Conservation (phyloP, 208 protist species). For the Trypanosoma scelopori region DNA sequence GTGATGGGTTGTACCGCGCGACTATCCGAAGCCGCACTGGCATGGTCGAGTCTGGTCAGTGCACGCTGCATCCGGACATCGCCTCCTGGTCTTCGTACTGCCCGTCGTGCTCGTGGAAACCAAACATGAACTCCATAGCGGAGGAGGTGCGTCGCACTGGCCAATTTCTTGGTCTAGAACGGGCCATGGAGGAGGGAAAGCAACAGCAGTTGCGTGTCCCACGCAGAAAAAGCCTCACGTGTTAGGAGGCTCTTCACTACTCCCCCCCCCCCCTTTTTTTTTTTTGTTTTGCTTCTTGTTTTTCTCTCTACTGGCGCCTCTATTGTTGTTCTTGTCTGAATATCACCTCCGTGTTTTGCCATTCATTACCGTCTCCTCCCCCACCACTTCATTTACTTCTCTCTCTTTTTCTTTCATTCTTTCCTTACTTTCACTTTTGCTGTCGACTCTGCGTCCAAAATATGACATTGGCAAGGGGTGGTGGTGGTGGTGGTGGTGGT, state of each 20-base stretch:
- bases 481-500: no score
- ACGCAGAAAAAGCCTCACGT: slow-evolving; percentile 52
- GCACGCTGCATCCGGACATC: slow-evolving; percentile 54
- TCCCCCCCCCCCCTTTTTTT: no score
- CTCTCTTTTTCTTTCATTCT: not conserved
- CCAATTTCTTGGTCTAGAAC: slow-evolving; percentile 68
- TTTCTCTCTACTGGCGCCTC: not conserved
- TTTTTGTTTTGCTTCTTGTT: slow-evolving; percentile 1
- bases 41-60: slow-evolving; percentile 58
- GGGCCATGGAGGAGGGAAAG: not conserved
- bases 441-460: not conserved
- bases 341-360: not conserved
- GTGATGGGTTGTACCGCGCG: slow-evolving; percentile 56
- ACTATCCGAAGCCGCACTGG: slow-evolving; percentile 79
- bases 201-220: slow-evolving; percentile 32
- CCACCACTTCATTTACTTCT: no score
- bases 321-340: slow-evolving; percentile 11
- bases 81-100: slow-evolving; percentile 56
- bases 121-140: slow-evolving; percentile 51
- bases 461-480: not conserved
- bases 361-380: slow-evolving; percentile 6
- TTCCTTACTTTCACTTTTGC: slow-evolving; percentile 13
- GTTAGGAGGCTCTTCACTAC: slow-evolving; percentile 21
- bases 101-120: slow-evolving; percentile 61
- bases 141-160: slow-evolving; percentile 36